Percentiles rank a stretch among this genome's conserved stretches.
These are phyloP conservation scores for Allium cepa DNA, from an alignment of 106 monocot species.

Conservation along the genomic window DNA sequence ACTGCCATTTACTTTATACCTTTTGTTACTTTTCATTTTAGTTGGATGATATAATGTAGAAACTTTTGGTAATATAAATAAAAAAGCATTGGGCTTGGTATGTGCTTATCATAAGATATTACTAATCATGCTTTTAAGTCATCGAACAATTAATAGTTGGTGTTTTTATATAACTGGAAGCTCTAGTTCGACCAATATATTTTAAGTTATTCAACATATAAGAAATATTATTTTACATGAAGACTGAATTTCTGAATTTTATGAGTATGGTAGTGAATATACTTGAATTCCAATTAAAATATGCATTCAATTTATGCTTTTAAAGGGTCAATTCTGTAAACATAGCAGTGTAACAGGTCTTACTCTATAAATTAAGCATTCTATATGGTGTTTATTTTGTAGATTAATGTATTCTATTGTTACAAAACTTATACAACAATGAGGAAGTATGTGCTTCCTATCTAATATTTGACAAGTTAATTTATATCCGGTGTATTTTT, in stretches of 20 bases:
- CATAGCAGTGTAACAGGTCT: no score
- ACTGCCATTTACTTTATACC: no score
- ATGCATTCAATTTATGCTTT: no score
- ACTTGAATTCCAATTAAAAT: neutral
- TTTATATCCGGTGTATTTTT: no score
- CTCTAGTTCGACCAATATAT: neutral
- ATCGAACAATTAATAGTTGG: neutral
- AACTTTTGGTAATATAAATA: neutral
- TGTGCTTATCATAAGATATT: neutral
- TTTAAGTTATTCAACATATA: neutral
- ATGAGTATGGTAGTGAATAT: neutral
- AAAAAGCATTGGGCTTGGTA: neutral
- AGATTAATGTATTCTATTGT: no score
- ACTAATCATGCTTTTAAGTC: neutral
- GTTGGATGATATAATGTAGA: neutral
- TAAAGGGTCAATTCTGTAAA: no score
- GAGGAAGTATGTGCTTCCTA: no score
- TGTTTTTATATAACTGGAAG: neutral
- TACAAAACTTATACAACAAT: no score
- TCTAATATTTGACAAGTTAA: no score
- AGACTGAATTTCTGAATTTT: neutral
- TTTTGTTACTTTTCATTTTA: neutral
- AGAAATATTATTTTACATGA: neutral
- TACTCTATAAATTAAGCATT: no score
- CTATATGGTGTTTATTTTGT: no score